Percentiles rank a stretch among this genome's conserved stretches.
phyloP scores from a whole-genome alignment of 257 asterid species.

The Ilex aquifolium region DNA sequence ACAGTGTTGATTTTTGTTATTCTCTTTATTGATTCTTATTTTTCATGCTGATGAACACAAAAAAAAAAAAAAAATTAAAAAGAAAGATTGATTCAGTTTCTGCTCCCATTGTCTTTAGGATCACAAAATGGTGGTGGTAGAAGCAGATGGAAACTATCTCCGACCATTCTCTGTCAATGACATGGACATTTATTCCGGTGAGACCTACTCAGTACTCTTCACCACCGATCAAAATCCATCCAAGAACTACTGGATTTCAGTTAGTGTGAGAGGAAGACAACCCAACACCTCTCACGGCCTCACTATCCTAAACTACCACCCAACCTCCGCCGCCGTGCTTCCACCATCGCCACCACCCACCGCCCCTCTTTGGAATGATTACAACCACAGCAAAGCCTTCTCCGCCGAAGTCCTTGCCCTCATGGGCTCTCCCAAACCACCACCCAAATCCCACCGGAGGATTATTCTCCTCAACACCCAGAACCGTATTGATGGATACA shows the following conservation, averaged over 20 bases:
- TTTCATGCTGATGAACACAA: too few relatives aligned
- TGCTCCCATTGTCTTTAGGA: constrained; percentile 23
- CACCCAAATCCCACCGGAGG: constrained; percentile 25
- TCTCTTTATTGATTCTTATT: too few relatives aligned
- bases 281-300: constrained; percentile 73
- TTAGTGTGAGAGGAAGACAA: constrained; percentile 55
- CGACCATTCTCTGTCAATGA: constrained; percentile 52
- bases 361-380: constrained; percentile 67
- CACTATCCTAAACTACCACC: constrained; percentile 54
- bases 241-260: constrained; percentile 59
- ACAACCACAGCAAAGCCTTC: constrained; percentile 46
- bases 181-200: constrained; percentile 79
- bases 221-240: constrained; percentile 52
- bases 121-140: constrained; percentile 69
- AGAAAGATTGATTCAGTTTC: background rate
- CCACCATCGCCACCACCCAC: constrained; percentile 50
- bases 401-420: constrained; percentile 33
- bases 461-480: constrained; percentile 61
- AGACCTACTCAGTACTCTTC: constrained; percentile 65
- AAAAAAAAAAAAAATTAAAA: too few relatives aligned
- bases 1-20: too few relatives aligned
- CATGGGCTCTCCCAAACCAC: constrained; percentile 44
- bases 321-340: constrained; percentile 28
- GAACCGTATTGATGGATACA: constrained; percentile 47
- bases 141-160: constrained; percentile 80